These are phyloP conservation scores for Telopea speciosissima DNA, from an alignment of 177 flowering plant species.

Conservation along the genomic window DNA sequence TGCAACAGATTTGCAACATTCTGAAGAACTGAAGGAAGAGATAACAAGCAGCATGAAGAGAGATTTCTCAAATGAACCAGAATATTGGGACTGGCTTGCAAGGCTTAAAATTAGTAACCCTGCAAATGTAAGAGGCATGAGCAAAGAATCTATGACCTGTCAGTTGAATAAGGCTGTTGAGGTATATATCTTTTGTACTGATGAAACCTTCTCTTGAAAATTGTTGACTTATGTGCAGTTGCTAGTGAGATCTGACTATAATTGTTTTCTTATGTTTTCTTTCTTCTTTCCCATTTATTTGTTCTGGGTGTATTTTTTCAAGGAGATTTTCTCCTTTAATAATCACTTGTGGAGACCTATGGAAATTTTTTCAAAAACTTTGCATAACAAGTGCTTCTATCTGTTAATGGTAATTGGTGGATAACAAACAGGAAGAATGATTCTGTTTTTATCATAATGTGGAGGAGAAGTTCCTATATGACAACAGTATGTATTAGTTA, in stretches of 20 bases:
- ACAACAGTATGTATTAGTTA: neutral
- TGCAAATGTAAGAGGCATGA: slow-evolving; percentile 15
- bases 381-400: neutral
- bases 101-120: slow-evolving; percentile 31
- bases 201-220: neutral
- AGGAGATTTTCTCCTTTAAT: too few relatives aligned
- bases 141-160: slow-evolving; percentile 16
- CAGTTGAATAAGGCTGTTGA: slow-evolving; percentile 46
- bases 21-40: slow-evolving; percentile 51
- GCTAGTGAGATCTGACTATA: too few relatives aligned
- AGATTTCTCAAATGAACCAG: slow-evolving; percentile 62
- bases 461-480: neutral
- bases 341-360: too few relatives aligned
- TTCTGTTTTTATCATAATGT: neutral
- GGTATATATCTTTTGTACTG: slow-evolving; percentile 30
- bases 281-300: too few relatives aligned
- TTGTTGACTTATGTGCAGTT: too few relatives aligned
- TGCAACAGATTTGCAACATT: slow-evolving; percentile 44
- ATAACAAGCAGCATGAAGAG: slow-evolving; percentile 60
- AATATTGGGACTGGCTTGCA: slow-evolving; percentile 95
- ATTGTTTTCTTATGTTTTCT: too few relatives aligned
- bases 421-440: neutral
- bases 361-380: neutral
- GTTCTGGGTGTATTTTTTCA: too few relatives aligned
- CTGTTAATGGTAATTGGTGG: neutral